Evolutionary conservation across 2,329 filamentous ascomycete species (phyloP), one percentile per base, ranked within the genome.

Genomic region (Lasiodiplodia gonubiensis): DNA sequence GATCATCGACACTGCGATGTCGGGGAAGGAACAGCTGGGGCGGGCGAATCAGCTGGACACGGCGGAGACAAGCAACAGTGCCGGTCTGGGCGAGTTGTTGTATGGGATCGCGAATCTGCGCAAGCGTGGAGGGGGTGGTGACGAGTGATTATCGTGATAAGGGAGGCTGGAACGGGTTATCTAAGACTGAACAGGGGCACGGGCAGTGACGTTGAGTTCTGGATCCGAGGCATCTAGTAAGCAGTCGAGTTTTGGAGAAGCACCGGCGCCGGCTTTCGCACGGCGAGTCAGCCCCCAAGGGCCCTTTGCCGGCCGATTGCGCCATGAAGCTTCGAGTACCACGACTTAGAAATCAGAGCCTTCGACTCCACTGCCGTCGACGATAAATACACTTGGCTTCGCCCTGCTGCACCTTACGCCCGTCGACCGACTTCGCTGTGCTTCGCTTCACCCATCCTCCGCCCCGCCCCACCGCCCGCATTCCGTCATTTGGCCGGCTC

Each of bases 51-150:
- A 68, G 52, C 66, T 70, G 49, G 68, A 73, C 68, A 74, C 72
- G 39, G 67, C 69, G 42, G 66, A 71, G n/a, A 70, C 71, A 27
- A 67, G 67, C 64, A 70, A 33, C 33, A 66, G 3, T 12, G 53
- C 51, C 23, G 54, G 53, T 8, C 42, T 66, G 39, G 64, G 80
- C 69, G 78, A 78, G 63, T 74, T 84, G 25, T 75, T 86, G 27
- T 85, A 85, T 72, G 78, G 77, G 33, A 74, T 84, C 52, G 81
- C 81, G 69, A 83, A 83, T 66, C 75, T 86, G 57, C 79, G 84
- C 66, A 86, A 86, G 73, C 78, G 82, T 64, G 78, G 77, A 73
- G 78, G 74, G 67, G 77, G 74, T 64, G 76, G 78, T 52, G 78
- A 78, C 68, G 76, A 77, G 21, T 69, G 64, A 72, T 60, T 63